These are phyloP conservation scores for Candida ulmi DNA, from an alignment of 805 yeast genomes.

Conservation along the genomic window DNA sequence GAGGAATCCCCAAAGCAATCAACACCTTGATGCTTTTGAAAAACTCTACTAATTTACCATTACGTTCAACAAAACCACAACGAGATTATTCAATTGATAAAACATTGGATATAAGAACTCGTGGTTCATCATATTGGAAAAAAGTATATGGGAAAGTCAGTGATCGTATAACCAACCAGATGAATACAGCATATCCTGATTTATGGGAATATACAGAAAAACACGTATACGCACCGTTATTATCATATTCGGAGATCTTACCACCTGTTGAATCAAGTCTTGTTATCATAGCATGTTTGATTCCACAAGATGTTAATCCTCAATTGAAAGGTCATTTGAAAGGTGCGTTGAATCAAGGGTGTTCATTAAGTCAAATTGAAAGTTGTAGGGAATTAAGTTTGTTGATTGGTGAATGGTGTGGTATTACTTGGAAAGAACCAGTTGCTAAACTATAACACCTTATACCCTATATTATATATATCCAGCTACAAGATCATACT, in stretches of 20 bases:
- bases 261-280: conserved; percentile 67
- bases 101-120: conserved; percentile 20
- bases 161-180: conserved; percentile 56
- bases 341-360: conserved; percentile 82
- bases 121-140: conserved; percentile 70
- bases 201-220: conserved; percentile 67
- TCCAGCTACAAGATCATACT: no score
- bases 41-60: conserved; percentile 53
- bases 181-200: conserved; percentile 78
- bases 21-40: conserved; percentile 66
- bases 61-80: conserved; percentile 28
- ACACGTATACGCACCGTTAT: conserved; percentile 72
- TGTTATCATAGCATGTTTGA: conserved; percentile 70
- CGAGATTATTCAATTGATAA: conserved; percentile 29
- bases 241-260: conserved; percentile 62
- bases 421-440: conserved; percentile 50
- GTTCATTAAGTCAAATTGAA: conserved; percentile 54
- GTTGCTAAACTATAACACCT: conserved; percentile 23
- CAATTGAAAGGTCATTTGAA: conserved; percentile 86
- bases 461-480: conserved; percentile 1
- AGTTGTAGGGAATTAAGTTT: conserved; percentile 59
- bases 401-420: conserved; percentile 68
- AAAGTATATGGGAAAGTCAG: conserved; percentile 73
- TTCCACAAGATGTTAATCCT: conserved; percentile 92
- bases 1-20: conserved; percentile 82